Percentiles rank a stretch among this genome's conserved stretches.
phyloP scores from a whole-genome alignment of 768 basidiomycete species.

The Clavulina sp. region DNA sequence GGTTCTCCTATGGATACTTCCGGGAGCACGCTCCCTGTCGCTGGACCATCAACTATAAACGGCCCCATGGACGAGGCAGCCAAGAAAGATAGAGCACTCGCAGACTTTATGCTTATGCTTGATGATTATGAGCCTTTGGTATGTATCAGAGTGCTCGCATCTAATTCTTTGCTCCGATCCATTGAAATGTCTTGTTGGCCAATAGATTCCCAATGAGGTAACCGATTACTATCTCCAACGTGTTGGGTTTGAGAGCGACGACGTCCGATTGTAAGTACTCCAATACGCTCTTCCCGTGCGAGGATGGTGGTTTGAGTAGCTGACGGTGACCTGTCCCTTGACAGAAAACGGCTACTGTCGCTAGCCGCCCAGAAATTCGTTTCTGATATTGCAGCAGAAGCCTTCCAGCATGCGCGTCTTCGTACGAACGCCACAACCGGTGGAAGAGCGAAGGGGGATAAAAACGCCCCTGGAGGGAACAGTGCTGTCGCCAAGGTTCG shows the following conservation, averaged over 20 bases:
- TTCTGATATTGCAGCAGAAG: conserved; percentile 89
- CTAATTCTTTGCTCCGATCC: too few relatives aligned
- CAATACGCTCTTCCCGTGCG: conserved; percentile 39
- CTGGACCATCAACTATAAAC: too few relatives aligned
- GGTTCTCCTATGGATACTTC: too few relatives aligned
- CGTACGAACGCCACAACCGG: conserved; percentile 64
- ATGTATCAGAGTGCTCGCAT: conserved; percentile 13
- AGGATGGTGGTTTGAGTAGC: background rate
- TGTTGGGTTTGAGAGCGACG: conserved; percentile 90
- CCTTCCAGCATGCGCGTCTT: conserved; percentile 94
- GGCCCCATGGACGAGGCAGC: conserved; percentile 28
- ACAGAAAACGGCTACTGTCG: conserved; percentile 89
- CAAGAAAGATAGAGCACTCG: conserved; percentile 74
- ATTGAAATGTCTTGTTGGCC: background rate
- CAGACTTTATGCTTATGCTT: conserved; percentile 88
- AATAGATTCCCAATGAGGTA: conserved; percentile 89
- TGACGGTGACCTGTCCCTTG: background rate
- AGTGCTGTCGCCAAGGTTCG: background rate
- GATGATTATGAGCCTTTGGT: conserved; percentile 95
- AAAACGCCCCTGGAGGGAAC: conserved; percentile 2
- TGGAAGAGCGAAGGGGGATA: conserved; percentile 26
- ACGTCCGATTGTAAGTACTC: conserved; percentile 64
- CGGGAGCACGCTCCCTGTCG: too few relatives aligned
- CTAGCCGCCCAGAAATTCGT: conserved; percentile 97
- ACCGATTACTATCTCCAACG: conserved; percentile 94